Evolutionary conservation across 371 early-diverging fungal species (phyloP).

Genomic region (Apophysomyces elegans): DNA sequence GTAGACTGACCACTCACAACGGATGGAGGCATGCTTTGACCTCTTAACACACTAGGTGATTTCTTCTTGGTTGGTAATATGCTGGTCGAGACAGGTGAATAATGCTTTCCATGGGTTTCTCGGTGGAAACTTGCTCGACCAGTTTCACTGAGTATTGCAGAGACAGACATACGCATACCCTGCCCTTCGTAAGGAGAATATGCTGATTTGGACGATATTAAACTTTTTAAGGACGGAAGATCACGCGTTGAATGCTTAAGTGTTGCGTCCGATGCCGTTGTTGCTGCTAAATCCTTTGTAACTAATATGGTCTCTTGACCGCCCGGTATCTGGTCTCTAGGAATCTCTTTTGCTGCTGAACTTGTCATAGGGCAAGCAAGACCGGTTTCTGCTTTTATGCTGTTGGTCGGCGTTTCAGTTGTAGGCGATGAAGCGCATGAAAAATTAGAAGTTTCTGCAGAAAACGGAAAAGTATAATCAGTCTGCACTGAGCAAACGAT

Average conservation of each 20-base stretch:
- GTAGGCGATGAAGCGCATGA: background rate
- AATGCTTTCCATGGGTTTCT: background rate
- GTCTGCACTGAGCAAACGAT: background rate
- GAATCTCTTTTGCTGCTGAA: background rate
- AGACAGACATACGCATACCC: slow-evolving; percentile 28
- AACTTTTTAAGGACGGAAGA: background rate
- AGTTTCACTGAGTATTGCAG: slow-evolving; percentile 17
- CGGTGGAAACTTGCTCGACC: slow-evolving; percentile 7
- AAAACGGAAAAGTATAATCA: background rate
- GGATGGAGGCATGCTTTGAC: slow-evolving; percentile 1
- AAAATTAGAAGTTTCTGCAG: background rate
- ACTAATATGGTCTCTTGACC: background rate
- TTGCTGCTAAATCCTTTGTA: background rate
- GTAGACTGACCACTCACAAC: background rate
- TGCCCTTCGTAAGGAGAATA: slow-evolving; percentile 1
- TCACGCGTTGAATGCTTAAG: background rate
- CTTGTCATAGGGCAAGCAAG: background rate
- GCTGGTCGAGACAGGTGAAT: background rate
- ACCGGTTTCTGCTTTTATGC: background rate
- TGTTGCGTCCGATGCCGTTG: background rate
- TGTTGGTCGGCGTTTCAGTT: background rate
- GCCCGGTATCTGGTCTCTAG: background rate
- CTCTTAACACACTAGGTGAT: slow-evolving; percentile 5
- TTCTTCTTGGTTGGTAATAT: background rate
- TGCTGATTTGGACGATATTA: background rate